A percentile compares a stretch with the other conserved stretches of the same genome.
These are phyloP conservation scores for Nakaseomyces glabratus DNA, from an alignment of 1,139 yeast species.

Conservation along the genomic window DNA sequence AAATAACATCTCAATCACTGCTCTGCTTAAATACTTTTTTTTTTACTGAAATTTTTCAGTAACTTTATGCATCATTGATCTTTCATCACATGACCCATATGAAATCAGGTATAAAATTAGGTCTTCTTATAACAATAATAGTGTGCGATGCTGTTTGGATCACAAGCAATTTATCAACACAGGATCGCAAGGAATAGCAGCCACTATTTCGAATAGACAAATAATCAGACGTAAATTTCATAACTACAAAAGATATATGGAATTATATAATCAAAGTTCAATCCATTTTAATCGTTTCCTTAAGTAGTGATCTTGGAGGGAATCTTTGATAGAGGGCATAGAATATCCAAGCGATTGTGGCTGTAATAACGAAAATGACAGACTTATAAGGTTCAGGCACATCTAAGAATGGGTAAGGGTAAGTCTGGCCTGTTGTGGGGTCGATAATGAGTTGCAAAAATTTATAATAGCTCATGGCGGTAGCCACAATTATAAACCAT, in stretches of 20 bases:
- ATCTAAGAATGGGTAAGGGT: conserved; percentile 62
- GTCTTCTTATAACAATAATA: too few species aligned
- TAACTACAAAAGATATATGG: not conserved
- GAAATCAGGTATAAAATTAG: too few species aligned
- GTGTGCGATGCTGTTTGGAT: too few species aligned
- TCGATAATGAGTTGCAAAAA: conserved; percentile 43
- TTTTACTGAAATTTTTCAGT: too few species aligned
- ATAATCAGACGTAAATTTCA: too few species aligned
- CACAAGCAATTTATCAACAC: too few species aligned
- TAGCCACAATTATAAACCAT: conserved; percentile 32
- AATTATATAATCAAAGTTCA: not conserved
- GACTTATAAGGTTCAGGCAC: conserved; percentile 39
- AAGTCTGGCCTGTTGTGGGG: conserved; percentile 39
- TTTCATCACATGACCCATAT: too few species aligned
- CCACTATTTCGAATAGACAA: too few species aligned
- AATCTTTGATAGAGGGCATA: conserved; percentile 23
- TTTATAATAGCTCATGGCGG: conserved; percentile 46
- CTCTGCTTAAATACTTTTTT: not conserved
- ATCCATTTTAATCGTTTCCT: conserved; percentile 7
- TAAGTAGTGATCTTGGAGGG: conserved; percentile 15
- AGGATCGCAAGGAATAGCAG: too few species aligned
- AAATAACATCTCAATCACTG: too few species aligned
- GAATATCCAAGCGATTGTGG: conserved; percentile 37
- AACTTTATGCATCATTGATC: too few species aligned
- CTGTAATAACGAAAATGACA: conserved; percentile 43